A percentile compares a stretch with the other conserved stretches of the same genome.
These are phyloP conservation scores for Talaromyces sp. DNA, from an alignment of 2,329 filamentous ascomycete species.

Conservation along the genomic window DNA sequence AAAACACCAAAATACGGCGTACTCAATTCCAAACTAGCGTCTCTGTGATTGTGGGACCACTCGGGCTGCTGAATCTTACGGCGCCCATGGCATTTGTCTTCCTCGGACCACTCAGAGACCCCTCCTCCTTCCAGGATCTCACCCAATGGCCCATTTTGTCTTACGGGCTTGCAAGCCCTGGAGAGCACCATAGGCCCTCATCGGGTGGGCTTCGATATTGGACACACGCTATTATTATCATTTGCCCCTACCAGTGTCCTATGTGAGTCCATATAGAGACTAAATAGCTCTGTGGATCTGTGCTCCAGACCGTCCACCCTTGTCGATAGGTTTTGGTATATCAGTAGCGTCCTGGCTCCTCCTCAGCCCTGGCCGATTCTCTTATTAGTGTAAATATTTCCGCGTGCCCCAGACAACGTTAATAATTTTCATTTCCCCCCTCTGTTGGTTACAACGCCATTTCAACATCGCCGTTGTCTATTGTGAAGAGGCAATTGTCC, in stretches of 20 bases:
- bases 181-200: neutral
- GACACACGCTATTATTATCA: neutral
- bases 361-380: neutral
- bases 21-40: neutral
- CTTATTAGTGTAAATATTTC: constrained; percentile 1
- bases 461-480: neutral
- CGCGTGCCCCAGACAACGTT: neutral
- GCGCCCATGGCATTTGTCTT: neutral
- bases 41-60: neutral
- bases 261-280: neutral
- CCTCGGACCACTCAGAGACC: constrained; percentile 9
- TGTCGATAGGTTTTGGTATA: constrained; percentile 7
- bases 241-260: neutral
- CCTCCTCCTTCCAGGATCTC: neutral
- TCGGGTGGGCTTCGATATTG: neutral
- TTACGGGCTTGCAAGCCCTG: neutral
- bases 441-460: neutral
- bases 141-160: neutral
- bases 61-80: neutral
- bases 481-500: neutral
- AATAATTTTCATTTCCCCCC: neutral
- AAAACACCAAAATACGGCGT: neutral
- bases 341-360: constrained; percentile 7
- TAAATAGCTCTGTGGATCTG: neutral
- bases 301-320: constrained; percentile 5